These are phyloP conservation scores for Vanrija sp. DNA, from an alignment of 1,284 basidiomycete species.

Conservation along the genomic window DNA sequence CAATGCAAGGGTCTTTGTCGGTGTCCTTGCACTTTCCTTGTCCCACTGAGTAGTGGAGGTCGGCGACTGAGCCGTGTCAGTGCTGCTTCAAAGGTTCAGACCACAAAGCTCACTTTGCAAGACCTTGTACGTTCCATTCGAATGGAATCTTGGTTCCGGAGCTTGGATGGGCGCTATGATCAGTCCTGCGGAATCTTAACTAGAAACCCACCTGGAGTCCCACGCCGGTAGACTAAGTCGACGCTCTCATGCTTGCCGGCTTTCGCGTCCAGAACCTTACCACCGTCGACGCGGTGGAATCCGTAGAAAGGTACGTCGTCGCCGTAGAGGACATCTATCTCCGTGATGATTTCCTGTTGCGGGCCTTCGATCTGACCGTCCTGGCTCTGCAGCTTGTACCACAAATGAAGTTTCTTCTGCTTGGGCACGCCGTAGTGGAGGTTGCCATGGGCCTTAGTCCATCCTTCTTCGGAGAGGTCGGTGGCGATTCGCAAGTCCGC, in stretches of 20 bases:
- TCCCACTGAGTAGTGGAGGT: constrained; percentile 78
- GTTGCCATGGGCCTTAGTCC: constrained; percentile 38
- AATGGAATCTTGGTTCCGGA: constrained; percentile 69
- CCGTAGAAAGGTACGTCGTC: constrained; percentile 76
- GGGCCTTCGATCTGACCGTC: background rate
- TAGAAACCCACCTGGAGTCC: constrained; percentile 22
- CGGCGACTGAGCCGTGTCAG: constrained; percentile 57
- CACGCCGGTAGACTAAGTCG: constrained; percentile 35
- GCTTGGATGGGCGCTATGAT: constrained; percentile 64
- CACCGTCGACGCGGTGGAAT: constrained; percentile 65
- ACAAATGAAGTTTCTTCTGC: constrained; percentile 60
- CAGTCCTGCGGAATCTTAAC: background rate
- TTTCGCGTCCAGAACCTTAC: constrained; percentile 52
- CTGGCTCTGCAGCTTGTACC: constrained; percentile 59
- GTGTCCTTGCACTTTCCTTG: constrained; percentile 69
- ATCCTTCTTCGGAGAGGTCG: constrained; percentile 29
- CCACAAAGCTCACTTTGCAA: constrained; percentile 57
- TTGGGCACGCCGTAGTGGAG: constrained; percentile 46
- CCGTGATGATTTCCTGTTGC: constrained; percentile 64
- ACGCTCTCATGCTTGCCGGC: constrained; percentile 40
- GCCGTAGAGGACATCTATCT: constrained; percentile 81
- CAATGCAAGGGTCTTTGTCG: constrained; percentile 50
- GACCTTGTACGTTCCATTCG: constrained; percentile 76
- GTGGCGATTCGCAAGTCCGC: constrained; percentile 35
- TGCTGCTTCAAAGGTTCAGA: background rate